These are phyloP conservation scores for Collybiopsis confluens DNA, from an alignment of 768 basidiomycete genomes.

Conservation along the genomic window DNA sequence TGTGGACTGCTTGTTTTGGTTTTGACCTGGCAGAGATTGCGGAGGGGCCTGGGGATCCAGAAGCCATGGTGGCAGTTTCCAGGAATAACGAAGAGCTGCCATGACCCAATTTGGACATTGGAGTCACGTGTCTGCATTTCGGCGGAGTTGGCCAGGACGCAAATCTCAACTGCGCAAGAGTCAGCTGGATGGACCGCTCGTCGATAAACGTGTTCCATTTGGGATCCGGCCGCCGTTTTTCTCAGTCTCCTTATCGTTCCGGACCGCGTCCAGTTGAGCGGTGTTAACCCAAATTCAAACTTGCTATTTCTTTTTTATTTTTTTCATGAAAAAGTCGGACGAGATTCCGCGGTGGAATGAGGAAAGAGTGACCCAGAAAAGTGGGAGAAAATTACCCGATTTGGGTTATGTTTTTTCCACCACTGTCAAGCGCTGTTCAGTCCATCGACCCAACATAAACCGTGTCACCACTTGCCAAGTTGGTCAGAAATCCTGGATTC, in stretches of 20 bases:
- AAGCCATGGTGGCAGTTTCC: slow-evolving; percentile 66
- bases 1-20: slow-evolving; percentile 33
- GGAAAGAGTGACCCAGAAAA: neutral
- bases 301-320: no score
- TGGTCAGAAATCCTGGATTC: slow-evolving; percentile 1
- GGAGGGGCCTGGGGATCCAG: slow-evolving; percentile 34
- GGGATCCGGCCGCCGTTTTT: slow-evolving; percentile 63
- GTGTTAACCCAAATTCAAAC: no score
- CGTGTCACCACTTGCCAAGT: slow-evolving; percentile 5
- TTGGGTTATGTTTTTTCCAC: neutral
- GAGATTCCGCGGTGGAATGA: slow-evolving; percentile 3
- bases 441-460: no score
- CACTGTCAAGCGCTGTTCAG: slow-evolving; percentile 4
- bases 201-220: slow-evolving; percentile 61
- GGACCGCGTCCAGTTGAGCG: neutral
- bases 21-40: slow-evolving; percentile 38
- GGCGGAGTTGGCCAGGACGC: slow-evolving; percentile 92
- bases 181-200: slow-evolving; percentile 68
- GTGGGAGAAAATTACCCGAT: neutral
- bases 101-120: no score
- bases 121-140: no score
- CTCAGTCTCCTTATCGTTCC: slow-evolving; percentile 38
- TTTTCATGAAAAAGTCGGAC: no score
- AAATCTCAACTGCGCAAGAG: slow-evolving; percentile 32
- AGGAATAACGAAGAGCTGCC: no score